Base-by-base conservation (phyloP, 1,284 basidiomycete genomes). In the Ganoderma meredithae region DNA sequence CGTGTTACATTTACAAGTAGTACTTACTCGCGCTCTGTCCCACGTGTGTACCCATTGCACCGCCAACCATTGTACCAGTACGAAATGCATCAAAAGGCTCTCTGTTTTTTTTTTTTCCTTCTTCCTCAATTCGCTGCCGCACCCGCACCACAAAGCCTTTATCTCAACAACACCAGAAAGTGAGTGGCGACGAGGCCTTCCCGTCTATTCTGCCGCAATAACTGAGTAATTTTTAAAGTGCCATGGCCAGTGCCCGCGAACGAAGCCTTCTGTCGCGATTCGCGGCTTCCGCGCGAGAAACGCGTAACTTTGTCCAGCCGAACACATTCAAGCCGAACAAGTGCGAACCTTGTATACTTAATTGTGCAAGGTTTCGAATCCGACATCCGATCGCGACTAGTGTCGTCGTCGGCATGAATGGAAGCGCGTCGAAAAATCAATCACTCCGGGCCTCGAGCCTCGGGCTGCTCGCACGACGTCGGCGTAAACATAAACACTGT, bases 41-140 rank as follows among this genome's bases (percentile, higher is more conserved):
- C 27, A 31, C 27, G 44, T 47, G 44, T 49, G 63, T 74, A 56
- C 55, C 27, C 19, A 39, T 66, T 31, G 27, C 73, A 69, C 49
- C 63, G 61, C 72, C 25, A 71, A 67, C 39, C 67, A 73, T 61
- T 74, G 73, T 74, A 74, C 63, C 70, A 70, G 72, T 74, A 74
- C 65, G 66, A 49, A 49, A 49, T 49, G 47, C 64, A 68, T 64
- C 70, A 67, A 71, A 68, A 68, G 61, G 36, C 31, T 55, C 53
- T 40, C 53, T 31, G 27, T 31, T 64, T 36, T 61, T 33, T 53
- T 15, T 17, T 13, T 33, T 22, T 22, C 25, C 22, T 1, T 25
- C 13, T 61, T 33, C 44, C 27, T 31, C 27, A 31, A 3, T 15
- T 17, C 25, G 19, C 22, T 22, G 10, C 47, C 3, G 36, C 36